Evolutionary conservation across 176 grass and related monocot species (phyloP), one percentile per base, ranked within the genome.

Genomic region (Triticum turgidum): DNA sequence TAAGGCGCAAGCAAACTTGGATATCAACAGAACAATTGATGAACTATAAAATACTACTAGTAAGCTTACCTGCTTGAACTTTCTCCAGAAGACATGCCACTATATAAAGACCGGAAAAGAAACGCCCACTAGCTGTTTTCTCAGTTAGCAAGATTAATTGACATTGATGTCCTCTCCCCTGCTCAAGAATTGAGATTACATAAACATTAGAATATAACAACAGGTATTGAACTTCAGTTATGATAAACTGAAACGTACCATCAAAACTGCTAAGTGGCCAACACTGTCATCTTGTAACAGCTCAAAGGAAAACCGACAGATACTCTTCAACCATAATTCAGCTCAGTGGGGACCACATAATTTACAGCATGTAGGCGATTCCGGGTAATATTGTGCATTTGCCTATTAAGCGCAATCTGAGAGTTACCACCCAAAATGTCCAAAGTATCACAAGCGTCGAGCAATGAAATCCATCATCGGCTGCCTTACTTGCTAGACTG

Each of bases 61-160:
- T 64, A 30, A 54, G 56, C 9, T 7, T 88, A 88, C 89, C 89
- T 88, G 77, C 86, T 78, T 82, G 78, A 85, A 88, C 77, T 85
- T 84, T 77, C 68, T 88, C 86, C 76, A 84, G 61, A 68, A 90
- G 66, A 24, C 62, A 80, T 25, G 33, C 30, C 45, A 62, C 27
- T 59, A 49, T 65, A 33, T 42, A 65, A 82, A 86, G 65, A 58
- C 52, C 29, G 21, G 77, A 84, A 70, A 68, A 81, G 77, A 84
- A 80, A 66, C 78, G 67, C 61, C 42, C 33, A n/a, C 62, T 70
- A 33, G 62, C 82, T 25, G 52, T 82, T 70, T 70, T 77, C 86
- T 85, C 88, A 62, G 70, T 91, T 91, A 69, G 62, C 37, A 69
- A 17, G 32, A 81, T 84, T 81, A 88, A 80, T 71, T 77, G 51